Conservation (phyloP, 2,329 filamentous ascomycete genomes). For the Plectosphaerella cucumerina region DNA sequence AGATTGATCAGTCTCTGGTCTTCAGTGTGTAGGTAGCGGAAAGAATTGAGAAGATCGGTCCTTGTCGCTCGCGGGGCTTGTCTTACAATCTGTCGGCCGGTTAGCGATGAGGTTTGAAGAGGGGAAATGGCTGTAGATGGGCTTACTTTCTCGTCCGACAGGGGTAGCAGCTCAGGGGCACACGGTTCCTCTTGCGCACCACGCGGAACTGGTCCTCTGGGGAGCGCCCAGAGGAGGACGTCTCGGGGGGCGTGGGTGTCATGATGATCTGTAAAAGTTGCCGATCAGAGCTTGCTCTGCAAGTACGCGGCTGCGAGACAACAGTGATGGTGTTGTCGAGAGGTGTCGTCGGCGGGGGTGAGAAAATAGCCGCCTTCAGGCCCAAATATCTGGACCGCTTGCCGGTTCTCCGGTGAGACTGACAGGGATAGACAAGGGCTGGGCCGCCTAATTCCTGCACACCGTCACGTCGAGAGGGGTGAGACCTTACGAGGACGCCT, state of each 20-base stretch:
- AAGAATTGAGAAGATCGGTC: not conserved
- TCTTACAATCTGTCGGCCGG: constrained; percentile 30
- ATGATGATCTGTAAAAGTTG: constrained; percentile 34
- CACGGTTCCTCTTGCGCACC: constrained; percentile 85
- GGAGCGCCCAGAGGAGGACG: constrained; percentile 74
- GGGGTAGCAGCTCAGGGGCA: constrained; percentile 86
- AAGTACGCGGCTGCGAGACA: not conserved
- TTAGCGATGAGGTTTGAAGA: constrained; percentile 14
- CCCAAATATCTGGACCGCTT: too few relatives aligned
- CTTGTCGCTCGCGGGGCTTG: constrained; percentile 1
- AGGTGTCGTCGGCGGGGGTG: too few relatives aligned
- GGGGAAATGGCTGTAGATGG: constrained; percentile 6
- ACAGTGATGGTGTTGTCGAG: not conserved
- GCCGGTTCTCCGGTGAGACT: not conserved
- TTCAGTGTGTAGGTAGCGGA: not conserved
- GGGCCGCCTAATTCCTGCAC: not conserved
- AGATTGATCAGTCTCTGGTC: constrained; percentile 18
- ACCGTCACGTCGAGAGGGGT: too few relatives aligned
- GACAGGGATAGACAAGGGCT: not conserved
- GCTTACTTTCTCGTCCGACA: constrained; percentile 87
- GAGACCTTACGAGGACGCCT: too few relatives aligned
- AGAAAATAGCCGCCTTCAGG: too few relatives aligned
- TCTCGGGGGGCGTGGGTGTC: constrained; percentile 74
- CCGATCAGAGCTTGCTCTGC: not conserved
- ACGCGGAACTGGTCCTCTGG: constrained; percentile 84